Evolutionary conservation across 352 stramenopile species (phyloP), one percentile per base, ranked within the genome.

Genomic region (Globisporangium sylvaticum): DNA sequence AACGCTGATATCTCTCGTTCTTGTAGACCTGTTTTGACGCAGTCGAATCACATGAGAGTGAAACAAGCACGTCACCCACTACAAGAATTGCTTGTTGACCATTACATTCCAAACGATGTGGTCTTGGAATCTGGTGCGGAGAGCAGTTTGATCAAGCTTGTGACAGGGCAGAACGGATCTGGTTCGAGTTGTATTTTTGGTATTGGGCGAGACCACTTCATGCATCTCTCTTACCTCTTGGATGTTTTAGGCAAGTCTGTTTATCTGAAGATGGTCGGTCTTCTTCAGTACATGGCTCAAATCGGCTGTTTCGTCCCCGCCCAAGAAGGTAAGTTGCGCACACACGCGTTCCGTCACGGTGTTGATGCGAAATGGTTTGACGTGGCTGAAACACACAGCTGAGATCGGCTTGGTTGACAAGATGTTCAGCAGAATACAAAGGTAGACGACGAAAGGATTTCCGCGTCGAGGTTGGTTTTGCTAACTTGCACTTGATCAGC

Each of bases 81-180:
- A 4, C 88, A 96, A 77, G 85, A 96, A 64, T 65, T 94, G 25
- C 74, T 92, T 24, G 88, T 94, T 3, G 87, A 94, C 50, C 73
- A 87, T 32, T 96, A 91, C 50, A 96, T 96, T 46, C 71, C 87
- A 12, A 96, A 96, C 53, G 87, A 95, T 58, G 68, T 93, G 27
- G 56, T 68, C 24, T 57, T 95, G 12, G 74, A 79, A 46, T 65
- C 73, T 20, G 70, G 24, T 5, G 53, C 14, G 25, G 53, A 58
- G 15, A 67, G 65, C 22, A 69, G 78, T 7, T 75, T 81, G 58
- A 68, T 94, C 31, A 83, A 89, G 64, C 68, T 96, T 52, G 71
- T 95, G 52, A 94, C 88, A 3, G 88, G 88, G 6, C 83, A 91
- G 62, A 96, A 96, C 64, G 88, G 88, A 75, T 96, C 88, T 29